Evolutionary conservation across 768 basidiomycete species (phyloP), one percentile per base, ranked within the genome.

Genomic region (Myochromella boudieri): DNA sequence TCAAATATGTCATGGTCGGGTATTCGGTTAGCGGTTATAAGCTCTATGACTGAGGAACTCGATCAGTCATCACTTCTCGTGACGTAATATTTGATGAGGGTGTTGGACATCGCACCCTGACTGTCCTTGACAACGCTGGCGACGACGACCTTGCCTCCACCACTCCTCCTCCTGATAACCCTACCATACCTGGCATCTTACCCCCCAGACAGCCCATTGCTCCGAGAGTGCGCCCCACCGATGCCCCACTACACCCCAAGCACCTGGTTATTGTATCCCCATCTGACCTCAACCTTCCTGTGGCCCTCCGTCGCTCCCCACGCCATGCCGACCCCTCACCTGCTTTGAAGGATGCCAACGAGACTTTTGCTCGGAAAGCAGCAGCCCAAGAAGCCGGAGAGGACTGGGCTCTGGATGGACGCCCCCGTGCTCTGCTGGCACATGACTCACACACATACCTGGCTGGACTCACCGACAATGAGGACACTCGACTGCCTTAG

Each of bases 1-100:
- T 56, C 33, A 56, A 57, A 25, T 52, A 44, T 14, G 27, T 31
- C n/a, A 25, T 62, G 33, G 49, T 60, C 26, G 54, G 60, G 7
- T 62, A 56, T 37, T 58, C 28, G 39, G 48, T 42, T 1, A 42
- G 37, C 4, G 50, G 49, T 26, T 60, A 60, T 33, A 54, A 51
- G 20, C 24, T 61, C 1, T 51, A 42, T 20, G 48, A 54, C 20
- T 20, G 47, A 2, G 37, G 22, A 0, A 31, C 37, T 1, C 50
- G 58, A 15, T 6, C n/a, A 5, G 36, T 56, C 1, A 41, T 61
- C 33, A 53, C 46, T 14, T 24, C 37, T 6, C 44, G 51, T 7
- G 53, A 63, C 22, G 54, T 63, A 8, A 46, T 55, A 1, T 61
- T 63, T 36, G 56, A 60, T 7, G 61, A 62, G 42, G 51, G 53